Evolutionary conservation across 164 flowering plant genomes (phyloP).

Genomic region (Magnolia sinica): DNA sequence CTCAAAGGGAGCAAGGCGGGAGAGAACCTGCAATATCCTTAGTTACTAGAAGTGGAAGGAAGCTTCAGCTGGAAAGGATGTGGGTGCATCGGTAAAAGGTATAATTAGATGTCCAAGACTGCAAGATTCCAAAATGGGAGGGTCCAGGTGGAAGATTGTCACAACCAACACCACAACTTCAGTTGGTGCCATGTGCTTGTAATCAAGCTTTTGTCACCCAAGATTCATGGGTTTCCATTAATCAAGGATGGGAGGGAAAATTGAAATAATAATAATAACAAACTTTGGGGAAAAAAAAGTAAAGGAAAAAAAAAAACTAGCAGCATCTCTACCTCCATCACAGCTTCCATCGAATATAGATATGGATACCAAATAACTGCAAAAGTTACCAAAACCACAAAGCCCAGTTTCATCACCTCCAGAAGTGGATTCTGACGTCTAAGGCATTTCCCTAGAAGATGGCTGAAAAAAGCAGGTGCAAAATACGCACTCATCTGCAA

Average conservation of each 20-base stretch:
- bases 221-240: not conserved
- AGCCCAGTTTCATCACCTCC: constrained; percentile 65
- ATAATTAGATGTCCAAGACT: not conserved
- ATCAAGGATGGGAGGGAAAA: not conserved
- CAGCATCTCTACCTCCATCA: constrained; percentile 41
- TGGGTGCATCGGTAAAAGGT: not conserved
- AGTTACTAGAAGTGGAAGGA: not conserved
- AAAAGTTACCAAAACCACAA: constrained; percentile 76
- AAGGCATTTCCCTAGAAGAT: constrained; percentile 79
- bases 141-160: not conserved
- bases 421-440: constrained; percentile 56
- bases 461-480: constrained; percentile 93
- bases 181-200: not conserved
- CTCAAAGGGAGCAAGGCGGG: constrained; percentile 90
- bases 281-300: not conserved
- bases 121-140: not conserved
- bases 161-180: not conserved
- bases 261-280: not conserved
- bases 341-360: constrained; percentile 56
- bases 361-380: constrained; percentile 89
- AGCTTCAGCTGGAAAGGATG: not conserved
- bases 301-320: not conserved
- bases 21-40: constrained; percentile 57
- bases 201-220: not conserved
- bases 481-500: constrained; percentile 94